Percentiles rank a stretch among this genome's conserved stretches.
phyloP scores from a whole-genome alignment of 2,329 filamentous ascomycete genomes.

The Epichloe gansuensis region DNA sequence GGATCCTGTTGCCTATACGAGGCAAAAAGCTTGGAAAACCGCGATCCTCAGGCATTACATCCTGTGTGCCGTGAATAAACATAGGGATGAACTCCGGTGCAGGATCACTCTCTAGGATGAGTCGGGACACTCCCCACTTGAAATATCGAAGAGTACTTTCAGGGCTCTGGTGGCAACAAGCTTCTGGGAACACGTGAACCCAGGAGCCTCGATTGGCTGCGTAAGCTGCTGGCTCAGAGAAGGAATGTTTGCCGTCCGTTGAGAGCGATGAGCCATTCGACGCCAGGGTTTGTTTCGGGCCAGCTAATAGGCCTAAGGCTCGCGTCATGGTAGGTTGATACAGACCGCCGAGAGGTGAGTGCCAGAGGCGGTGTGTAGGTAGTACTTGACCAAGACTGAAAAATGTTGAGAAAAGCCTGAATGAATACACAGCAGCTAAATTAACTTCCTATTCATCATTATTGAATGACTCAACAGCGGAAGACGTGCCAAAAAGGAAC shows the following conservation, averaged over 20 bases:
- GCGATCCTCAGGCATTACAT: conserved; percentile 77
- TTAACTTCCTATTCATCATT: not conserved
- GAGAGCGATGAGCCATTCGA: conserved; percentile 39
- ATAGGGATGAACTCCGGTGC: conserved; percentile 84
- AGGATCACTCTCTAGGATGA: conserved; percentile 81
- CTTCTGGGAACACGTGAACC: conserved; percentile 95
- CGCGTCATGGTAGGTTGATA: conserved; percentile 84
- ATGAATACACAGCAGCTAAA: conserved; percentile 1
- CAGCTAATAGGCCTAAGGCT: conserved; percentile 71
- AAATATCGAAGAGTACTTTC: conserved; percentile 80
- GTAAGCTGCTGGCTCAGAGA: conserved; percentile 61
- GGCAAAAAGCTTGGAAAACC: conserved; percentile 71
- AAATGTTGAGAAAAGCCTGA: conserved; percentile 58
- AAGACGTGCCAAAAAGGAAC: not conserved
- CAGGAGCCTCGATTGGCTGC: conserved; percentile 59
- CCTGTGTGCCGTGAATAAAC: conserved; percentile 82
- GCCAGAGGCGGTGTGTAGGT: conserved; percentile 68
- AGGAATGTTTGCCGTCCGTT: conserved; percentile 52
- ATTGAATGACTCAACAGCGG: not conserved
- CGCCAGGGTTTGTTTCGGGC: conserved; percentile 33
- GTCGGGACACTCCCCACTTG: conserved; percentile 88
- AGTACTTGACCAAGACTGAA: conserved; percentile 84
- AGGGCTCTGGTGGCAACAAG: conserved; percentile 79
- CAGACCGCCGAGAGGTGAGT: conserved; percentile 70
- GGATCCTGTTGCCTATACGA: conserved; percentile 55